These are phyloP conservation scores for Barbatosphaeria neglecta DNA, from an alignment of 495 filamentous ascomycete genomes.

Conservation along the genomic window DNA sequence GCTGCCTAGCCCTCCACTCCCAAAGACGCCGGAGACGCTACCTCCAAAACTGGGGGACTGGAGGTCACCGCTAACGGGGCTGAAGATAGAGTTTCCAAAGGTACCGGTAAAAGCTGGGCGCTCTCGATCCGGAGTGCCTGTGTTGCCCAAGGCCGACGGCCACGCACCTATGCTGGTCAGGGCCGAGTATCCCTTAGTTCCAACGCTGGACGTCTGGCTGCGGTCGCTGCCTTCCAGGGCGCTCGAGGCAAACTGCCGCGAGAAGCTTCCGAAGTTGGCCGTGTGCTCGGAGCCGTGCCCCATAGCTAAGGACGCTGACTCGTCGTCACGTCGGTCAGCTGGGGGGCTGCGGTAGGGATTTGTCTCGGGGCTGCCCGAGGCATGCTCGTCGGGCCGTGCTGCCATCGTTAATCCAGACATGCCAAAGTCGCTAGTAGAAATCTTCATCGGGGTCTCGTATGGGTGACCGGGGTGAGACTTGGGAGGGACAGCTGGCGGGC, in stretches of 20 bases:
- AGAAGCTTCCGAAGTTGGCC: constrained; percentile 32
- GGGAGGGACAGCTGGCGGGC: constrained; percentile 36
- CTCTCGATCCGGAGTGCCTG: constrained; percentile 74
- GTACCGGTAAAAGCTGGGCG: constrained; percentile 43
- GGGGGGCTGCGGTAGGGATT: constrained; percentile 96
- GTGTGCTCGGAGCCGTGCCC: constrained; percentile 26
- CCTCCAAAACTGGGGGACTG: constrained; percentile 61
- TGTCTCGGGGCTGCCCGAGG: constrained; percentile 74
- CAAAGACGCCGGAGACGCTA: constrained; percentile 37
- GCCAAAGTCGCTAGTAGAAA: constrained; percentile 56
- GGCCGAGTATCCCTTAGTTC: constrained; percentile 58
- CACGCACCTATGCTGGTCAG: constrained; percentile 58
- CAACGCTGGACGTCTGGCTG: constrained; percentile 79
- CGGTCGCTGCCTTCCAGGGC: constrained; percentile 67
- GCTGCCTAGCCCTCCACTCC: constrained; percentile 28
- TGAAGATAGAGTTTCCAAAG: constrained; percentile 67
- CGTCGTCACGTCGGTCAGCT: constrained; percentile 59
- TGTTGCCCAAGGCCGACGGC: constrained; percentile 47
- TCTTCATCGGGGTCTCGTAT: constrained; percentile 48
- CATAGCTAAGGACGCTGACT: constrained; percentile 26
- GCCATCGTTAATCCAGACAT: constrained; percentile 66
- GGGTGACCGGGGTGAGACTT: constrained; percentile 24
- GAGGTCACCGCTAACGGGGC: constrained; percentile 53
- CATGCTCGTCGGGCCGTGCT: constrained; percentile 36
- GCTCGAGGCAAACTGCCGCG: constrained; percentile 32